These are phyloP conservation scores for Dipodascopsis uninucleata DNA, from an alignment of 805 yeast genomes.

Conservation along the genomic window DNA sequence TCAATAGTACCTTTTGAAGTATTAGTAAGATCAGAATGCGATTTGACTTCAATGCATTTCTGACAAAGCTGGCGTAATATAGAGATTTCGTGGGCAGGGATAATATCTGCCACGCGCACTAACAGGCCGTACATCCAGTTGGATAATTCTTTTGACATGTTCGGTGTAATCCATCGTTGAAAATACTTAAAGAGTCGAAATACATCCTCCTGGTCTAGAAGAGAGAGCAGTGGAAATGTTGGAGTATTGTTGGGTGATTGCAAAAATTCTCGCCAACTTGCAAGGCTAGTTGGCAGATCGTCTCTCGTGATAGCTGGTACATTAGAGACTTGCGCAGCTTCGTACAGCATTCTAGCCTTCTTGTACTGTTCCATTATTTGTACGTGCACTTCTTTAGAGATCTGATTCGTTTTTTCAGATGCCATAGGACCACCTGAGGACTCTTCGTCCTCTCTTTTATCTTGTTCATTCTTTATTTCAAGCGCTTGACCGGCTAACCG, in stretches of 20 bases:
- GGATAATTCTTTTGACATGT: constrained; percentile 32
- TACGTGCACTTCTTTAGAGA: constrained; percentile 19
- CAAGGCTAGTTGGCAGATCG: constrained; percentile 40
- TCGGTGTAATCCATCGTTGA: constrained; percentile 43
- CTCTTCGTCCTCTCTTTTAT: too few species aligned
- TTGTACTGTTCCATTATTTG: constrained; percentile 11
- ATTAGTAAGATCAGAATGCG: constrained; percentile 17
- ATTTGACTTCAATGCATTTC: constrained; percentile 31
- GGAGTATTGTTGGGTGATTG: constrained; percentile 38
- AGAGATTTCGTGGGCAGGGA: constrained; percentile 42
- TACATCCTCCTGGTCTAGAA: constrained; percentile 39
- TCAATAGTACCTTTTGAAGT: constrained; percentile 27
- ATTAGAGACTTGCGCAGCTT: constrained; percentile 1
- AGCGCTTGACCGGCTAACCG: too few species aligned
- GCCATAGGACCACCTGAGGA: not conserved
- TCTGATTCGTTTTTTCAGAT: not conserved
- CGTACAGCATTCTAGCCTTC: constrained; percentile 9
- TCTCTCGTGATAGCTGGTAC: constrained; percentile 8
- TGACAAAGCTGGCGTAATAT: constrained; percentile 43
- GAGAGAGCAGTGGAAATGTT: constrained; percentile 33
- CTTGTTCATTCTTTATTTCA: too few species aligned
- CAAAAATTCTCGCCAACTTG: constrained; percentile 45
- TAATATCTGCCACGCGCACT: constrained; percentile 40
- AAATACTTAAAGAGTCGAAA: constrained; percentile 43
- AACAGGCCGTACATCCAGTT: constrained; percentile 45